A percentile compares a stretch with the other conserved stretches of the same genome.
Conservation (phyloP, 2,329 filamentous ascomycete species). For the Sporothrix protearum region DNA sequence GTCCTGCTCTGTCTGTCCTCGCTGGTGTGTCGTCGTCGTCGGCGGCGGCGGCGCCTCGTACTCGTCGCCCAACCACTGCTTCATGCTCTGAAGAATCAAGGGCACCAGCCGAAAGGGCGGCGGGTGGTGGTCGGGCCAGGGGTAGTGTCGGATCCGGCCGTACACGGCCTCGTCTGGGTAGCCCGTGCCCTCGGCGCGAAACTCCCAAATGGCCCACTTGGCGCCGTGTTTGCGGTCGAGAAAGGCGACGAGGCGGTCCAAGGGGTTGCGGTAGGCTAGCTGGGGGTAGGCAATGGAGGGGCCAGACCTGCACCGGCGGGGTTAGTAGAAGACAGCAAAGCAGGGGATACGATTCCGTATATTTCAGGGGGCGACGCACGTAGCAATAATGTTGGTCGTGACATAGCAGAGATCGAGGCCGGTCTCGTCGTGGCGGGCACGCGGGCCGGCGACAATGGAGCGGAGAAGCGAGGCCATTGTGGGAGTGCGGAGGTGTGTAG, state of each 20-base stretch:
- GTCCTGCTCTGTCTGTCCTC: background rate
- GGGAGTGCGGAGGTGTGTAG: background rate
- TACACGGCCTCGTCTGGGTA: slow-evolving; percentile 91
- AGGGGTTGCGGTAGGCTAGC: slow-evolving; percentile 88
- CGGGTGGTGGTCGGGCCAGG: slow-evolving; percentile 95
- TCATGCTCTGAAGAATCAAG: slow-evolving; percentile 86
- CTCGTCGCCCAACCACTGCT: slow-evolving; percentile 69
- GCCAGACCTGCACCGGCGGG: slow-evolving; percentile 67
- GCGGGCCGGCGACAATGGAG: slow-evolving; percentile 85
- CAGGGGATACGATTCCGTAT: background rate
- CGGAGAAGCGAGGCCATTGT: slow-evolving; percentile 73
- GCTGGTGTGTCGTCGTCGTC: slow-evolving; percentile 24
- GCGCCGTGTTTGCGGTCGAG: slow-evolving; percentile 79
- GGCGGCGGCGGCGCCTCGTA: slow-evolving; percentile 26
- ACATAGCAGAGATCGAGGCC: slow-evolving; percentile 95
- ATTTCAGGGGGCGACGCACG: slow-evolving; percentile 39
- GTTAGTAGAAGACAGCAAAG: slow-evolving; percentile 35
- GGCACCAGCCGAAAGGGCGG: slow-evolving; percentile 88
- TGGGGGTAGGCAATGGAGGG: slow-evolving; percentile 87
- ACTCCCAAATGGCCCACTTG: slow-evolving; percentile 97
- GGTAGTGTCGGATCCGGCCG: slow-evolving; percentile 80
- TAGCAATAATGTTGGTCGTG: slow-evolving; percentile 69
- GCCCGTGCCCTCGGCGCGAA: slow-evolving; percentile 91
- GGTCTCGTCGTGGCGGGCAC: slow-evolving; percentile 78
- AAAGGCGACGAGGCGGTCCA: slow-evolving; percentile 80